These are phyloP conservation scores for Prunus fruticosa DNA, from an alignment of 306 rosid species.

Conservation along the genomic window DNA sequence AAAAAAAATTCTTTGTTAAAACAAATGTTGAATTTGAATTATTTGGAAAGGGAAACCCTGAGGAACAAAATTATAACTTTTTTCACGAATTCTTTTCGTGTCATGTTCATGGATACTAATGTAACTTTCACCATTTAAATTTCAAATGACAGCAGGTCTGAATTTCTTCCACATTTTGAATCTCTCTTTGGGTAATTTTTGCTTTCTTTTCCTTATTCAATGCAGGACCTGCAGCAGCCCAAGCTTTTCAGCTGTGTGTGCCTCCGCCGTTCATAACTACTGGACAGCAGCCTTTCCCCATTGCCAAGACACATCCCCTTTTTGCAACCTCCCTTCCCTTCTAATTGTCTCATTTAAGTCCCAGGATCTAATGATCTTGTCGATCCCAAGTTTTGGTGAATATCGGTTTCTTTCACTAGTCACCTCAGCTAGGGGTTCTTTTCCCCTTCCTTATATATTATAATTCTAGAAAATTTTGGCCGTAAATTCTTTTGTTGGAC, in stretches of 20 bases:
- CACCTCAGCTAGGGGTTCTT: background rate
- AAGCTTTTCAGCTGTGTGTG: constrained; percentile 54
- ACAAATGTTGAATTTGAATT: background rate
- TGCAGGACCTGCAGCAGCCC: constrained; percentile 58
- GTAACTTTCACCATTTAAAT: background rate
- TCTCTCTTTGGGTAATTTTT: constrained; percentile 4
- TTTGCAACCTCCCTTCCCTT: constrained; percentile 56
- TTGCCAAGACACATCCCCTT: constrained; percentile 55
- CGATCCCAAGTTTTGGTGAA: constrained; percentile 42
- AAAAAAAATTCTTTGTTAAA: background rate
- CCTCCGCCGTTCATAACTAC: constrained; percentile 50
- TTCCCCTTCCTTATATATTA: background rate
- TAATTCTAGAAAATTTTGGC: constrained; percentile 31
- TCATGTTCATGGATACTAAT: background rate
- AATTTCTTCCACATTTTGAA: background rate
- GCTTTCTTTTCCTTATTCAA: constrained; percentile 13
- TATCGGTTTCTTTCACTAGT: background rate
- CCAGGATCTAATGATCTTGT: constrained; percentile 56
- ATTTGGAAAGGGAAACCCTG: background rate
- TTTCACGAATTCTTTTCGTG: background rate
- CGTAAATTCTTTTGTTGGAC: constrained; percentile 6
- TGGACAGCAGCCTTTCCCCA: constrained; percentile 54
- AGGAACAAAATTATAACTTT: background rate
- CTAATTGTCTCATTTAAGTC: constrained; percentile 44
- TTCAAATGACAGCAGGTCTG: background rate